phyloP scores from a whole-genome alignment of 2,329 filamentous ascomycete species.

The Dactylellina sp. region DNA sequence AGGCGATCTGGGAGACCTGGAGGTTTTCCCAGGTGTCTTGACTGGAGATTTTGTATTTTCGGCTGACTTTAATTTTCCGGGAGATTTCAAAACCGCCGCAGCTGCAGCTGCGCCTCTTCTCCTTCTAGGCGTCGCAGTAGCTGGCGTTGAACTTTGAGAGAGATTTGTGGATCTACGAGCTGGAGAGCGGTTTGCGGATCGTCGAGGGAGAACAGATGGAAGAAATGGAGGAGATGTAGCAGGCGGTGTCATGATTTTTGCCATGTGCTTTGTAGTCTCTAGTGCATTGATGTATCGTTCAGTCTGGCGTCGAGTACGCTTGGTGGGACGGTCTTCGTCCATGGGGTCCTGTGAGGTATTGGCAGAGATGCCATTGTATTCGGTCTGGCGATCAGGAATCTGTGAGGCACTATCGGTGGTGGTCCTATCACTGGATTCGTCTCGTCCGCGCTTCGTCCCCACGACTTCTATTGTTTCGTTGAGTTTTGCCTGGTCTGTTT shows the following conservation, averaged over 20 bases:
- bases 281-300: conserved; percentile 54
- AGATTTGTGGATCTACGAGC: conserved; percentile 23
- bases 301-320: conserved; percentile 50
- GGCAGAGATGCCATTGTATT: conserved; percentile 18
- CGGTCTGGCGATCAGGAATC: conserved; percentile 35
- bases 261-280: conserved; percentile 47
- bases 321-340: conserved; percentile 43
- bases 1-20: conserved; percentile 25
- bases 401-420: conserved; percentile 32
- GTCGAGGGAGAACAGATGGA: conserved; percentile 46
- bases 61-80: conserved; percentile 22
- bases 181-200: conserved; percentile 44
- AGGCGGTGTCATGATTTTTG: conserved; percentile 54
- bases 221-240: conserved; percentile 48
- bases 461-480: conserved; percentile 40
- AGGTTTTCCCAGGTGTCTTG: conserved; percentile 11
- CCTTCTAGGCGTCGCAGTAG: conserved; percentile 11
- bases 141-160: conserved; percentile 33
- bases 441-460: conserved; percentile 42
- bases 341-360: conserved; percentile 11
- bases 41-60: conserved; percentile 18
- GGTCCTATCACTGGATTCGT: conserved; percentile 41
- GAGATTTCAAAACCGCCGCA: conserved; percentile 5
- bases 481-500: conserved; percentile 8
- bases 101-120: conserved; percentile 21